Evolutionary conservation across 1,139 yeast genomes (phyloP), one percentile per base, ranked within the genome.

Genomic region (Geotrichum macrosporum): DNA sequence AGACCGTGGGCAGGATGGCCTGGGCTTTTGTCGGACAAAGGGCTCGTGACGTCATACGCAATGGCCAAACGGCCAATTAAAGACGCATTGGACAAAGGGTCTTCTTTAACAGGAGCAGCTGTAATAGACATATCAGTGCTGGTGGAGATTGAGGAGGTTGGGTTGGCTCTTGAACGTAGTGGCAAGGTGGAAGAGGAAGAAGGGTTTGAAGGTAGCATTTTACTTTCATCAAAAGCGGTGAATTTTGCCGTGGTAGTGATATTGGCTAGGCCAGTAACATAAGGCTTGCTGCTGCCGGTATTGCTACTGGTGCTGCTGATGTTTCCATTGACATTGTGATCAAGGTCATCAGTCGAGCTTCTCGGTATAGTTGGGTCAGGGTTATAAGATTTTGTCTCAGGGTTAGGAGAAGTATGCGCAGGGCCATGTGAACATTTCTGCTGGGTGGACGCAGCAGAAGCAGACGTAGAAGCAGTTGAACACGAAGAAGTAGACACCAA

Each of bases 181-280:
- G n/a, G n/a, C n/a, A n/a, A n/a, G n/a, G n/a, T n/a, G n/a, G n/a
- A n/a, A n/a, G n/a, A n/a, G 10, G 41, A 26, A 37, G 13, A 16
- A 31, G 16, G 22, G 24, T 10, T 21, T 36, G 41, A 36, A 13
- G 27, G 35, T n/a, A n/a, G n/a, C n/a, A n/a, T n/a, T n/a, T n/a
- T n/a, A n/a, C n/a, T n/a, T n/a, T n/a, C n/a, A n/a, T n/a, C n/a
- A 32, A 12, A 32, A 32, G 19, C 9, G 27, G 27, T 24, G 10
- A 24, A 10, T 6, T 24, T 24, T 6, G 27, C 6, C 9, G 27
- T 24, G 27, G 27, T 24, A 10, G 27, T 24, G 6, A 24, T 10
- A 8, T 24, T n/a, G n/a, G n/a, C n/a, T n/a, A n/a, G n/a, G n/a
- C 27, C 27, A 10, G 27, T 24, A 10, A 24, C 27, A 24, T 6